phyloP scores from a whole-genome alignment of 148 eudicot genomes.

The Beta vulgaris region DNA sequence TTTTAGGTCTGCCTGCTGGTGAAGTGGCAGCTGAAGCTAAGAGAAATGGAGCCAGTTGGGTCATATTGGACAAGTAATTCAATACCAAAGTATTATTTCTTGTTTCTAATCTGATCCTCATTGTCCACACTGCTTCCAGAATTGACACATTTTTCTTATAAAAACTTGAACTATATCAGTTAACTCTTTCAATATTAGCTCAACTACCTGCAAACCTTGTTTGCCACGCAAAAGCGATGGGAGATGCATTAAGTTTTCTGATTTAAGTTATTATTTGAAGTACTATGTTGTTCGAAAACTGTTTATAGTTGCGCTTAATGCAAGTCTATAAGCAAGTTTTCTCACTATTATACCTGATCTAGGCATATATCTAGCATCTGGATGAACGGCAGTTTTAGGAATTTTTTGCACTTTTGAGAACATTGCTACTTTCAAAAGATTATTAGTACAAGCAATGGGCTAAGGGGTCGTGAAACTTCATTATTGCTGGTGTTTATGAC shows the following conservation, averaged over 20 bases:
- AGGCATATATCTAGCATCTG: background rate
- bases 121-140: background rate
- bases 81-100: slow-evolving; percentile 64
- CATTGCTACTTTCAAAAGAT: background rate
- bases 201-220: background rate
- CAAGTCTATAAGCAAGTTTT: background rate
- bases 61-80: slow-evolving; percentile 96
- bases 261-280: background rate
- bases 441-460: background rate
- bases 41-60: slow-evolving; percentile 75
- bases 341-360: background rate
- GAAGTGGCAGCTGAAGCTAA: slow-evolving; percentile 85
- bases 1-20: slow-evolving; percentile 60
- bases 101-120: slow-evolving; percentile 30
- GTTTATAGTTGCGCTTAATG: background rate
- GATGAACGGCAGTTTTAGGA: background rate
- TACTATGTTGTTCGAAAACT: background rate
- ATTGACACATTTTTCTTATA: background rate
- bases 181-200: background rate
- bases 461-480: background rate
- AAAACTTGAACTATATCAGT: background rate
- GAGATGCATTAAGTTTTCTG: background rate
- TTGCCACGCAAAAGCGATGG: no score
- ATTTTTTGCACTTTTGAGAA: background rate
- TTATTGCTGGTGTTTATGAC: background rate